Evolutionary conservation across 2,329 filamentous ascomycete genomes (phyloP), one percentile per base, ranked within the genome.

Genomic region (Microdochium bolleyi): DNA sequence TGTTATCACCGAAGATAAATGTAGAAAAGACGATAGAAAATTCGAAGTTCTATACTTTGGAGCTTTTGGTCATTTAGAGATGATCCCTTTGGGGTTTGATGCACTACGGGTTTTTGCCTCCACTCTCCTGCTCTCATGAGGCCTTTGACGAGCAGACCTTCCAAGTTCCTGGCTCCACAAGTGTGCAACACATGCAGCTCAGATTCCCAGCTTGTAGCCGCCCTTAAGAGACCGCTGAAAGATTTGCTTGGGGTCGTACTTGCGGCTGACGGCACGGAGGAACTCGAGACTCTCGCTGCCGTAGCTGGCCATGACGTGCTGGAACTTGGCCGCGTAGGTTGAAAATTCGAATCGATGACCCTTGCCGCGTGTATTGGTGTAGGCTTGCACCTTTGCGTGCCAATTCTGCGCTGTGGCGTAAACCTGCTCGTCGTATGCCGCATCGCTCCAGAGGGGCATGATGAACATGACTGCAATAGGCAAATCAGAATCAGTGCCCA

Each of bases 281-380:
- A 58, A 60, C 32, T 56, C 54, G 24, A 67, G 53, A 52, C 70
- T 70, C 16, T 57, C 60, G 8, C 50, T 54, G 5, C 70, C 71
- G 53, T 72, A 73, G 9, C 62, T 65, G 1, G 55, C 59, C 16
- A 67, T 55, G 2, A 62, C 60, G 49, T 62, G 54, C 56, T 67
- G 64, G 48, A 63, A 62, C 49, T 63, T 61, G 3, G 63, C 58
- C 52, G 63, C 64, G 53, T 73, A 72, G 59, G 70, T 72, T 53
- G 72, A 63, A 55, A 70, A 69, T 53, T 66, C 62, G 58, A 66
- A 70, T 0, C 59, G 49, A 49, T 67, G 61, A 14, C 53, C 53
- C 24, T 51, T 55, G 19, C 48, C 56, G 16, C 57, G 24, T 19
- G 51, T 51, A 11, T 24, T 11, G 7, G 56, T 57, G 37, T 56